Base-by-base conservation (phyloP, 371 early-diverging fungal genomes). In the Chytridium lagenaria region DNA sequence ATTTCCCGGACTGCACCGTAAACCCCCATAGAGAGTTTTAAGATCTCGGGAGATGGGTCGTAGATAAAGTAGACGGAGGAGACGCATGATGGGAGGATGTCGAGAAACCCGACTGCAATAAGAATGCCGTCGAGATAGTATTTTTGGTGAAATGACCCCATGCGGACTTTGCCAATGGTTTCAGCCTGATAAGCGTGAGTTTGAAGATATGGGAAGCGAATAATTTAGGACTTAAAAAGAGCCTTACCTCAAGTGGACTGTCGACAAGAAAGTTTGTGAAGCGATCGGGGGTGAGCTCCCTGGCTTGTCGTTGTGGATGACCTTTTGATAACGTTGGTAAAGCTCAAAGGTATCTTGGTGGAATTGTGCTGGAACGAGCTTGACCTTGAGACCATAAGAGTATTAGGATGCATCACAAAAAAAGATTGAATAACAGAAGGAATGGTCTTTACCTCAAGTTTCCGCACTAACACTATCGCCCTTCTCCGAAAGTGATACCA, bases 11-110 rank as follows among this genome's bases (percentile, higher is more conserved):
- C 78, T 0, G 94, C 95, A 73, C 91, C 88, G 80, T 92, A 94
- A 44, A 91, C 92, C 19, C 98, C 98, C 34, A 94, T 79, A 1
- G 91, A 88, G 3, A 96, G 82, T 50, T 78, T 85, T 0, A 83
- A 71, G 67, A 89, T 93, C 7, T 89, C 91, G 1, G 95, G 92
- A 7, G 2, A 40, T 3, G 75, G 75, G 77, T 96, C 95, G 81
- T 98, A 98, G 73, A 95, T 86, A 69, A 95, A 92, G 76, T 98
- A 98, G 23, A 98, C 97, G 0, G 95, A 91, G 0, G 97, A 96
- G 0, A 97, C 87, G 73, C 94, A 95, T 15, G 74, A 65, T 0
- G 97, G 98, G 36, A 97, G 83, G 16, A 97, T 89, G 78, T 98
- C 98, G 57, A 98, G 76, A 0, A 98, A 95, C 1, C 91, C 92